Base-by-base conservation (phyloP, 345 rosid species). In the Heritiera littoralis region DNA sequence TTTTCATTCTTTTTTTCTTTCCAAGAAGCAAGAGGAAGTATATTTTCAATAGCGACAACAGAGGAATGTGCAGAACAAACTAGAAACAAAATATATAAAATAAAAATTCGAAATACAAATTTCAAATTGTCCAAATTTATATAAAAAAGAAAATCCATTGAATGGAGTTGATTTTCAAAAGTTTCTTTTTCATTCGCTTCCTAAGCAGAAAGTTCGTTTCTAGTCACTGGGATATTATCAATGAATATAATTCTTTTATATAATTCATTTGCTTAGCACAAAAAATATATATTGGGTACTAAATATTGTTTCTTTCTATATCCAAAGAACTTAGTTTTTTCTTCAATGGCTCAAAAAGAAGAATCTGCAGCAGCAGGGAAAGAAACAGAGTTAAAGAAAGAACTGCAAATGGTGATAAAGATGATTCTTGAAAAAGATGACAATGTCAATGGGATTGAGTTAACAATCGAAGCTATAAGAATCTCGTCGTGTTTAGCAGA, bases 381-480 rank as follows among this genome's bases (percentile, higher is more conserved):
- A 80, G 85, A 40, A 52, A 38, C 63, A 54, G 91, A 85, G 81
- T 80, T 89, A 59, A 83, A 85, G 83, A 83, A 81, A 41, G 80
- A 88, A 73, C 77, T 89, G 59, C 81, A 80, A 79, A 84, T 82
- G 59, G 77, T 87, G 13, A 77, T 82, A 2, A 78, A 58, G 69
- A 77, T 52, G 48, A 83, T 89, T 66, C 66, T 79, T 55, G 87
- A 78, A 13, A 86, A 76, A 15, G 90, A 83, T n/a, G 87, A 87
- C 28, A 23, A 23, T 23, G 28, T 23, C 45, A 83, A 43, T 51
- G 63, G 79, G 35, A 43, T 78, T 54, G 85, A 83, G 73, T 74
- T 68, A 0, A 58, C 83, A 35, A 85, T 83, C 41, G 85, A 87
- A 65, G 91, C 91, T 9, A 74, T 80, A n/a, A 80, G 66, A 51